phyloP scores from a whole-genome alignment of 371 early-diverging fungal species.

The Mucor sp. region DNA sequence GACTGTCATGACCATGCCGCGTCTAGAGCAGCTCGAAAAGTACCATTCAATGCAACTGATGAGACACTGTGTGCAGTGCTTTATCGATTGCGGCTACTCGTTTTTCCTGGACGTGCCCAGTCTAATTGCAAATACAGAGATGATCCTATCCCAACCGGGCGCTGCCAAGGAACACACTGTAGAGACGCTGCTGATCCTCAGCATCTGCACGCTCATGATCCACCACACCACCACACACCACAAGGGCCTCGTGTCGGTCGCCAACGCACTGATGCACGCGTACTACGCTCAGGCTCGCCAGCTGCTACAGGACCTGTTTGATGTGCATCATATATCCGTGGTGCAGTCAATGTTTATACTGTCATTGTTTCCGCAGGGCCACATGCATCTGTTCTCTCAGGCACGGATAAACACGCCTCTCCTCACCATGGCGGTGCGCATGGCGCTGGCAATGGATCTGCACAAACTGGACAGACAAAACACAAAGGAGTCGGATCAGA shows the following conservation, averaged over 20 bases:
- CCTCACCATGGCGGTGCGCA: slow-evolving; percentile 28
- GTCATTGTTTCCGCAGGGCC: slow-evolving; percentile 42
- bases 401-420: slow-evolving; percentile 27
- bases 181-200: slow-evolving; percentile 36
- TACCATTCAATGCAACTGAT: slow-evolving; percentile 45
- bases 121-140: slow-evolving; percentile 35
- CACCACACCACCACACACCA: slow-evolving; percentile 41
- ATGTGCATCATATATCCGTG: slow-evolving; percentile 38
- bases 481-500: slow-evolving; percentile 31
- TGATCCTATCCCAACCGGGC: slow-evolving; percentile 31
- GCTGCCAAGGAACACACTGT: slow-evolving; percentile 35
- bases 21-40: slow-evolving; percentile 21
- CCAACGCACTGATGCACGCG: slow-evolving; percentile 30
- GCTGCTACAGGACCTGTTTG: slow-evolving; percentile 47
- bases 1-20: slow-evolving; percentile 7
- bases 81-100: slow-evolving; percentile 42
- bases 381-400: slow-evolving; percentile 36
- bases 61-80: slow-evolving; percentile 43
- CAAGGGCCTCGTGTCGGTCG: slow-evolving; percentile 21
- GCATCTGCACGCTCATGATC: slow-evolving; percentile 43
- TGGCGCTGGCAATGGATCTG: slow-evolving; percentile 45
- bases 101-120: slow-evolving; percentile 39
- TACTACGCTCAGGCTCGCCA: slow-evolving; percentile 44
- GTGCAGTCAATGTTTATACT: slow-evolving; percentile 44
- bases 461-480: slow-evolving; percentile 30